Base-by-base conservation (phyloP, 1,284 basidiomycete genomes). In the Ustilago loliicola region DNA sequence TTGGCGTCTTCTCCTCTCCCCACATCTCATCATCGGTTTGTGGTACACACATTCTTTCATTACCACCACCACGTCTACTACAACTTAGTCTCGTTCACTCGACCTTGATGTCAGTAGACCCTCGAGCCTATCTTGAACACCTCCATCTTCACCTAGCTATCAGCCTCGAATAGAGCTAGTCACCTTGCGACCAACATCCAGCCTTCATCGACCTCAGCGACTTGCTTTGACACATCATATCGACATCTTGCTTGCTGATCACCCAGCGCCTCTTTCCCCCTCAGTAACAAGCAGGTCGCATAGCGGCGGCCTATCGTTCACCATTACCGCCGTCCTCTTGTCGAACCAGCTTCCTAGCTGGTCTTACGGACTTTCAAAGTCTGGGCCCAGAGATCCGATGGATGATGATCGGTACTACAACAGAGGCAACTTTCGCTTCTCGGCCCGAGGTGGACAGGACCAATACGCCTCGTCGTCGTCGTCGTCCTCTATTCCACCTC, bases 341-440 rank as follows among this genome's bases (percentile, higher is more conserved):
- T 21, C 61, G 9, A 57, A 67, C 73, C 73, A 72, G 73, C 73
- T 71, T 57, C 59, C 68, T 61, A 67, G 73, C 73, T 76, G 68
- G 73, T 64, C 68, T 38, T 50, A 56, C 47, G 58, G 56, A 45
- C 68, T 55, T 42, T 67, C 63, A 13, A 54, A 65, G 55, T 66
- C 63, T 55, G 59, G 62, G 40, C 54, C 56, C 25, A 57, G 45
- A n/a, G 72, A 66, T 75, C 72, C 63, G 62, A 75, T 75, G 72
- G 63, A 60, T 42, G 60, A 74, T 65, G 66, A 75, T 59, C 64
- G 67, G 27, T 66, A 66, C 66, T 57, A 63, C 52, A 59, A 64
- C 42, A 50, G 62, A 61, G 62, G 66, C 58, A 61, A n/a, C 27
- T 52, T 57, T 61, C 61, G 71, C 61, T 61, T 57, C 61, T 29